phyloP scores from a whole-genome alignment of 2,329 filamentous ascomycete species.

The Sclerotinia nivalis region DNA sequence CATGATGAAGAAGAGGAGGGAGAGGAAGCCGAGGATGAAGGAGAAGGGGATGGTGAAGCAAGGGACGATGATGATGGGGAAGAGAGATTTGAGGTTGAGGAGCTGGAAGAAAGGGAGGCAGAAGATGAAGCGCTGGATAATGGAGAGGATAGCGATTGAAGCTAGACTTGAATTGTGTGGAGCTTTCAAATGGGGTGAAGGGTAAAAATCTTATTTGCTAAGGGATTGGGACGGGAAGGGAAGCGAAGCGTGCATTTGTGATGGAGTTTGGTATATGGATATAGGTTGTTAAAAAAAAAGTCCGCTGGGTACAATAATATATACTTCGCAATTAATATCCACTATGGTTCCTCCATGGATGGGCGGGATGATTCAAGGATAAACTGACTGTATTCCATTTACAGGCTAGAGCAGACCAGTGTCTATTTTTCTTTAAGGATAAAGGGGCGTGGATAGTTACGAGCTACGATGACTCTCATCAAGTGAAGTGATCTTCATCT shows the following conservation, averaged over 20 bases:
- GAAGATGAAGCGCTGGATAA: conserved; percentile 61
- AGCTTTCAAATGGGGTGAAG: not conserved
- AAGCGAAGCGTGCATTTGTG: conserved; percentile 17
- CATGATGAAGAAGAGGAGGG: conserved; percentile 44
- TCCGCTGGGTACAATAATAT: not conserved
- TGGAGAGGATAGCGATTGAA: conserved; percentile 52
- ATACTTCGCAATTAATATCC: not conserved
- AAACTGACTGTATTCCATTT: not conserved
- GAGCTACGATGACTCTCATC: not conserved
- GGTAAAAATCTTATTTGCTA: not conserved
- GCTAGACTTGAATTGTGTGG: not conserved
- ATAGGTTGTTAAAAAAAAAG: conserved; percentile 18
- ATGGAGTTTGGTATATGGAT: conserved; percentile 19
- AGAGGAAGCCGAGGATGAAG: conserved; percentile 46
- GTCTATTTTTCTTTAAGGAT: not conserved
- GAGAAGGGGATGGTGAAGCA: conserved; percentile 52
- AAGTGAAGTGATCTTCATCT: not conserved
- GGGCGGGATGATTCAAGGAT: not conserved
- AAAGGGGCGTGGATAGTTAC: not conserved
- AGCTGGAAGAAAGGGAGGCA: conserved; percentile 51
- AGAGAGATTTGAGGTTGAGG: conserved; percentile 55
- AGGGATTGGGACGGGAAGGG: not conserved
- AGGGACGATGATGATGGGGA: conserved; percentile 56
- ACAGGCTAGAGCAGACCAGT: not conserved
- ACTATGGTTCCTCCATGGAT: not conserved